These are phyloP conservation scores for Periconia digitata DNA, from an alignment of 2,329 filamentous ascomycete species.

Conservation along the genomic window DNA sequence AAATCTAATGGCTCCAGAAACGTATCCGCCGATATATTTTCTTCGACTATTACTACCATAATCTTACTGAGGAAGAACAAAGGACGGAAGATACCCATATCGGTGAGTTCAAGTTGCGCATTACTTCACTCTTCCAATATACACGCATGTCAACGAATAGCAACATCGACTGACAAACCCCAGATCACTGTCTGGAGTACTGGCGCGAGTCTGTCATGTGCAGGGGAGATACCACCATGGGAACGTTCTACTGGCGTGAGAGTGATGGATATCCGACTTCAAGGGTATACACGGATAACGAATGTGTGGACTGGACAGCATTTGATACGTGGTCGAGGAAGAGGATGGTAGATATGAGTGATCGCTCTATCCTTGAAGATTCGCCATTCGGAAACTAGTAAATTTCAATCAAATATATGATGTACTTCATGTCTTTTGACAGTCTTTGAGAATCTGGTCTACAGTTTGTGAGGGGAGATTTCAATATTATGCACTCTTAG, in stretches of 20 bases:
- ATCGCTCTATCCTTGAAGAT: not conserved
- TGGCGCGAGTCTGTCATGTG: constrained; percentile 11
- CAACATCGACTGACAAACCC: not conserved
- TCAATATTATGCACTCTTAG: too few relatives aligned
- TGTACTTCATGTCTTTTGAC: too few relatives aligned
- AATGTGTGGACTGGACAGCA: constrained; percentile 11
- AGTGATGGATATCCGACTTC: constrained; percentile 3
- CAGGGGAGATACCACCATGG: constrained; percentile 5
- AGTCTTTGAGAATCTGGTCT: not conserved
- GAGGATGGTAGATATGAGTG: constrained; percentile 10
- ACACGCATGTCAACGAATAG: not conserved
- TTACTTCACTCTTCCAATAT: too few relatives aligned
- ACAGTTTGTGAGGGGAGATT: too few relatives aligned
- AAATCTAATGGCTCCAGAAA: constrained; percentile 4
- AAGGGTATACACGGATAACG: constrained; percentile 3
- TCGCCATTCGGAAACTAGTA: not conserved
- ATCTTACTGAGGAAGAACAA: constrained; percentile 5
- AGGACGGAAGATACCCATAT: constrained; percentile 4
- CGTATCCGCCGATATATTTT: constrained; percentile 5
- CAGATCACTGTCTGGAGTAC: constrained; percentile 16
- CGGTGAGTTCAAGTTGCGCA: too few relatives aligned
- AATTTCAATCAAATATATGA: not conserved
- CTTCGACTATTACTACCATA: constrained; percentile 5
- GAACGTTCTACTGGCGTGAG: constrained; percentile 4
- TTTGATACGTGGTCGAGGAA: constrained; percentile 2